Evolutionary conservation across 2,329 filamentous ascomycete genomes (phyloP), one percentile per base, ranked within the genome.

Genomic region (Colletotrichum truncatum): DNA sequence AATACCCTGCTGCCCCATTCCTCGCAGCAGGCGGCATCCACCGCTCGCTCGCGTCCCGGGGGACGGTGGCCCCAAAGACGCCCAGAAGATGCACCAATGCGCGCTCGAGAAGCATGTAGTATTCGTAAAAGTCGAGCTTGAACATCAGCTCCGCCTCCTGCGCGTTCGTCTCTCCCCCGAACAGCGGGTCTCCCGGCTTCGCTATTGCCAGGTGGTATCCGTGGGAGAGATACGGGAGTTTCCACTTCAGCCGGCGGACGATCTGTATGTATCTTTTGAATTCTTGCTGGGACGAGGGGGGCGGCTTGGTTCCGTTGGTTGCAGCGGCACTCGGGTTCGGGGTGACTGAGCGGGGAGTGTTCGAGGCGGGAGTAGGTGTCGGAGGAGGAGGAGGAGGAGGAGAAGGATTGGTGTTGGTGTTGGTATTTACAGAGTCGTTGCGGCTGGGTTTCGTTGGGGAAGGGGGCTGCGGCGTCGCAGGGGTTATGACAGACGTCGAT

Each of bases 101-200:
- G 28, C 91, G 87, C 77, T 93, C 91, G 6, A 93, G 84, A 34
- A 92, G 83, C 54, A 88, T 87, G 78, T 93, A 93, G 75, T 90
- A 93, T 72, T 93, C 91, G 76, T 91, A 89, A 68, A 93, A 93
- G 72, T 93, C 91, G 7, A 93, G 83, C 74, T 93, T 93, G 80
- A 93, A 93, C 83, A 92, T 92, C 14, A 87, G 82, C 74, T 90
- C 87, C 0, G 85, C 85, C 68, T 86, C 83, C 7, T 73, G 70
- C n/a, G 71, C 60, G 23, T 75, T 73, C 18, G 73, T 70, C 0
- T 76, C 70, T 45, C 81, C 79, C 39, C 73, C 76, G 32, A 70
- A 74, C 1, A 73, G 71, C 2, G 73, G 62, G 6, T 79, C 78
- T 4, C 55, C 62, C 12, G 64, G 59, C 34, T 39, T 49, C 34